Percentiles rank a stretch among this genome's conserved stretches.
Conservation (phyloP, 805 yeast species). For the Suhomyces sp. region DNA sequence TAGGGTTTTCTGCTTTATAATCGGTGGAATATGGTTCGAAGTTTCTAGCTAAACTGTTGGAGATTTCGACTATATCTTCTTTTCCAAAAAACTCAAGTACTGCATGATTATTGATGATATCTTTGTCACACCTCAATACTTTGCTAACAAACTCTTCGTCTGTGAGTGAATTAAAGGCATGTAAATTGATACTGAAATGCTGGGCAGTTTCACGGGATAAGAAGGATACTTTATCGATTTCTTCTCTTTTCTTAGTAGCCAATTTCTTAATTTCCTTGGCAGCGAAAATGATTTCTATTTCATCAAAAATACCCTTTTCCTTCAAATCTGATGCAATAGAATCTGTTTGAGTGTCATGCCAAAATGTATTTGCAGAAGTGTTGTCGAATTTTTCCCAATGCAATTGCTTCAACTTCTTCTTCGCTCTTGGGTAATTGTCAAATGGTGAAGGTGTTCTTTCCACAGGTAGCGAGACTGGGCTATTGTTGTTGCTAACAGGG, state of each 20-base stretch:
- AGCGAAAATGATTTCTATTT: slow-evolving; percentile 58
- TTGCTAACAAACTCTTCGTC: slow-evolving; percentile 54
- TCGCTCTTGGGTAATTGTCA: slow-evolving; percentile 55
- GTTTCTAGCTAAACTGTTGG: slow-evolving; percentile 52
- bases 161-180: slow-evolving; percentile 50
- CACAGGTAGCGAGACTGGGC: not conserved
- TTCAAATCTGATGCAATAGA: slow-evolving; percentile 47
- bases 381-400: slow-evolving; percentile 78
- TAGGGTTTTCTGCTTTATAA: slow-evolving; percentile 27
- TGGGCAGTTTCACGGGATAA: slow-evolving; percentile 71
- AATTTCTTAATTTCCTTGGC: slow-evolving; percentile 50
- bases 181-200: slow-evolving; percentile 76
- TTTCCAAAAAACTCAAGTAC: slow-evolving; percentile 68
- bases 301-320: slow-evolving; percentile 61
- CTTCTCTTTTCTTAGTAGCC: slow-evolving; percentile 42
- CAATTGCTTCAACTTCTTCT: slow-evolving; percentile 65
- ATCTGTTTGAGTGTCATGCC: slow-evolving; percentile 51
- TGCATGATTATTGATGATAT: slow-evolving; percentile 50
- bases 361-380: slow-evolving; percentile 52
- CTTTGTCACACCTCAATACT: slow-evolving; percentile 59
- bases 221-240: slow-evolving; percentile 49
- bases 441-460: slow-evolving; percentile 19
- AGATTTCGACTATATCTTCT: slow-evolving; percentile 59
- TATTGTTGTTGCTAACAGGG: slow-evolving; percentile 7
- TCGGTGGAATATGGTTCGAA: slow-evolving; percentile 65